Evolutionary conservation across 371 early-diverging fungal genomes (phyloP).

Genomic region (Smittium culicis): DNA sequence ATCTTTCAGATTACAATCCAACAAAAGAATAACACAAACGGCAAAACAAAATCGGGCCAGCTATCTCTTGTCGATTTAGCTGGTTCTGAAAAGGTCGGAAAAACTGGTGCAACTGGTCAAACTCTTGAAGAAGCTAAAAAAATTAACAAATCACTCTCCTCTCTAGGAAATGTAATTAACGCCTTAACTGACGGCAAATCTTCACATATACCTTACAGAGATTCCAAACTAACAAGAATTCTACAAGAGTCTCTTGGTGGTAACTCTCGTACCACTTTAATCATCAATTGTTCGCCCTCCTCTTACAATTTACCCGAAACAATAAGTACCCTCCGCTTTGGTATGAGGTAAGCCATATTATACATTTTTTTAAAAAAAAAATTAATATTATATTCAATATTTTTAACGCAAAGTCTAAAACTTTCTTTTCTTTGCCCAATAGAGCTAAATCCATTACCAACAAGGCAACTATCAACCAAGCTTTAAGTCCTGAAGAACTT

Average conservation of each 20-base stretch:
- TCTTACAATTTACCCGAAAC: conserved; percentile 41
- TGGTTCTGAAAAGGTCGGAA: conserved; percentile 87
- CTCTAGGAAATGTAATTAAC: conserved; percentile 94
- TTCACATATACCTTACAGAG: conserved; percentile 42
- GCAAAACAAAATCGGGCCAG: conserved; percentile 40
- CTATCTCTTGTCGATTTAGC: conserved; percentile 74
- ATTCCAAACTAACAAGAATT: conserved; percentile 52
- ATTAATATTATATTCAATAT: neutral
- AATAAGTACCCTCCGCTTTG: conserved; percentile 53
- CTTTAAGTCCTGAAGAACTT: conserved; percentile 81
- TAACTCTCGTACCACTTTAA: conserved; percentile 50
- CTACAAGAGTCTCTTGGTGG: conserved; percentile 59
- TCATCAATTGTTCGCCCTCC: conserved; percentile 53
- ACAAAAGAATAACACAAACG: conserved; percentile 82
- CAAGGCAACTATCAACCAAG: conserved; percentile 94
- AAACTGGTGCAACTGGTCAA: conserved; percentile 88
- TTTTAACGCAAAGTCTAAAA: too few relatives aligned
- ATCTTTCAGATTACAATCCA: conserved; percentile 89
- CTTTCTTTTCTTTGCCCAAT: neutral
- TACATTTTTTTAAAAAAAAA: too few relatives aligned
- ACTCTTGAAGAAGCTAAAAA: conserved; percentile 95
- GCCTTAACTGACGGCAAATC: conserved; percentile 85
- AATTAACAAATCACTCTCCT: conserved; percentile 91
- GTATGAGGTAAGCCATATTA: conserved; percentile 22
- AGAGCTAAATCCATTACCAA: conserved; percentile 96